Conservation (phyloP, 768 basidiomycete species). For the Lanmaoa rubissima region DNA sequence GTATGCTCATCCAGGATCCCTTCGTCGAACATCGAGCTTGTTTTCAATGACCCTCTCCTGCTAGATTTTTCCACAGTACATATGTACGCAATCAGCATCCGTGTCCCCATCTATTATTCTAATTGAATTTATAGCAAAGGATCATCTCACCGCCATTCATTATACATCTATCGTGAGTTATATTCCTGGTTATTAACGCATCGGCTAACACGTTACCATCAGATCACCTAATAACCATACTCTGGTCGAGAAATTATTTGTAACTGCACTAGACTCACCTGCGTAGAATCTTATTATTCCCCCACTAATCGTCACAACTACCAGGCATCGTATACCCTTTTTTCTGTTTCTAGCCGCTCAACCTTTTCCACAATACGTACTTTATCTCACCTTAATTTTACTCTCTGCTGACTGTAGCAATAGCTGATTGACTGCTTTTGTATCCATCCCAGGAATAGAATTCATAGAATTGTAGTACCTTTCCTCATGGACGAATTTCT, state of each 20-base stretch:
- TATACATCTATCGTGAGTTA: constrained; percentile 1
- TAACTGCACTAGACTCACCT: neutral
- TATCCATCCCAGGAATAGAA: constrained; percentile 8
- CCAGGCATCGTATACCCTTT: neutral
- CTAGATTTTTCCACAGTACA: neutral
- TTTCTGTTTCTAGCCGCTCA: neutral
- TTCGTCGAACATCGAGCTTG: neutral
- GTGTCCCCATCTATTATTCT: neutral
- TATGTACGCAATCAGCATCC: too few species aligned
- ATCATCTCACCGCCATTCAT: neutral
- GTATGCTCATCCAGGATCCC: neutral
- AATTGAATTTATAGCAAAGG: neutral
- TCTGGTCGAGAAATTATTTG: neutral
- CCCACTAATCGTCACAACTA: neutral
- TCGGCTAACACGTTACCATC: neutral
- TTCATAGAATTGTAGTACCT: neutral
- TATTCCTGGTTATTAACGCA: neutral
- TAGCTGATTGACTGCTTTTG: constrained; percentile 5
- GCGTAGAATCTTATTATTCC: neutral
- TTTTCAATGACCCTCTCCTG: neutral
- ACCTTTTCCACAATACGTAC: neutral
- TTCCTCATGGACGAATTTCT: neutral
- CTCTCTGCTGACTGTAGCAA: constrained; percentile 18
- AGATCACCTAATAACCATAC: constrained; percentile 4
- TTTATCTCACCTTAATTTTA: neutral